phyloP scores from a whole-genome alignment of 2,329 filamentous ascomycete genomes.

The Calonectria naviculata region DNA sequence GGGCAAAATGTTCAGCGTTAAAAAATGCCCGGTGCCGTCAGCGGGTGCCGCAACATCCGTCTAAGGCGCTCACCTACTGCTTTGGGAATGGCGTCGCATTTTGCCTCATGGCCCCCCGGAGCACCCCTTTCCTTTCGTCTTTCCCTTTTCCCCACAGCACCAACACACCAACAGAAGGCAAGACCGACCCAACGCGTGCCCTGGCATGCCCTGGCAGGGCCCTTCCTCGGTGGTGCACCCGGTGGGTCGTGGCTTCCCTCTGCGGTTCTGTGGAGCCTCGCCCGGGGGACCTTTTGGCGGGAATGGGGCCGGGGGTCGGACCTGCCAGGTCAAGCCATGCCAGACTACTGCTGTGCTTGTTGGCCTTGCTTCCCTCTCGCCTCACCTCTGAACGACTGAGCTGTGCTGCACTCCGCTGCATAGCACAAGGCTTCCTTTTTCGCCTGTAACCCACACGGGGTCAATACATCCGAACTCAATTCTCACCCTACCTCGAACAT shows the following conservation, averaged over 20 bases:
- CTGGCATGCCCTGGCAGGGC: constrained; percentile 11
- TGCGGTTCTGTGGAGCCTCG: constrained; percentile 37
- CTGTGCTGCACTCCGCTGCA: neutral
- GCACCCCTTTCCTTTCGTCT: constrained; percentile 8
- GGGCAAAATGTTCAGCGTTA: constrained; percentile 1
- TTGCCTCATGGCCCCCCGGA: constrained; percentile 1
- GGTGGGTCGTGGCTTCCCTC: constrained; percentile 33
- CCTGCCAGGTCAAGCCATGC: constrained; percentile 24
- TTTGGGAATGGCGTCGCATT: constrained; percentile 34
- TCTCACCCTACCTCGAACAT: constrained; percentile 22
- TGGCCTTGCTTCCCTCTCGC: neutral
- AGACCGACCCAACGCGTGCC: neutral
- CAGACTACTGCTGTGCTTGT: neutral
- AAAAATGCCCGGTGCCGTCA: constrained; percentile 5
- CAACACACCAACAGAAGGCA: constrained; percentile 12
- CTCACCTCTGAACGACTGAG: constrained; percentile 6
- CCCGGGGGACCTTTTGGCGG: constrained; percentile 44
- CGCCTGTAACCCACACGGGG: neutral
- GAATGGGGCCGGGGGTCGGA: constrained; percentile 34
- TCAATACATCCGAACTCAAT: constrained; percentile 10
- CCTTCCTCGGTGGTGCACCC: constrained; percentile 2
- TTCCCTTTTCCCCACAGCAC: constrained; percentile 16
- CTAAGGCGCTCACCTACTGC: constrained; percentile 33
- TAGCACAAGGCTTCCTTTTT: constrained; percentile 13
- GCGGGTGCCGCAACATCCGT: constrained; percentile 33